Base-by-base conservation (phyloP, 768 basidiomycete species). In the Tephrocybe sp. region DNA sequence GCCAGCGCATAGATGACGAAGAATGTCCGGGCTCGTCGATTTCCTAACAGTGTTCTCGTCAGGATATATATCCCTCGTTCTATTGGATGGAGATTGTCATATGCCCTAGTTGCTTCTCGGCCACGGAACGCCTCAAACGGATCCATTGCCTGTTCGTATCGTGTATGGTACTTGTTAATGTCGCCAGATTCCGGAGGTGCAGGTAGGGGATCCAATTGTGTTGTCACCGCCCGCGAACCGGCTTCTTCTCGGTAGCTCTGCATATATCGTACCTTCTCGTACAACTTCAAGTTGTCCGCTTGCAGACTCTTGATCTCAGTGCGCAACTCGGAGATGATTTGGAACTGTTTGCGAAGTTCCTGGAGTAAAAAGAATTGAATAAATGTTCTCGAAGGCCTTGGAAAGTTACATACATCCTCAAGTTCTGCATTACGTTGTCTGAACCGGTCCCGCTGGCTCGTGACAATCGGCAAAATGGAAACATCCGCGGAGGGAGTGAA, bases 201-300 rank as follows among this genome's bases (percentile, higher is more conserved):
- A 21, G 88, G 86, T 1, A 88, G 67, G 11, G 85, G 87, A 59
- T 84, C 84, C 43, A 87, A 75, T 56, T 88, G 86, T 19, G 83
- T 80, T 15, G 72, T 71, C 12, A 80, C 76, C 13, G 76, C 76
- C 33, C 81, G 73, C 24, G 70, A 70, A 10, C 72, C 74, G 23
- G 78, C 70, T 30, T 91, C 88, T 61, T 93, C 90, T 15, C 90
- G 80, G 61, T 98, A 99, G 53, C 88, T 91, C 65, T 98, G 94
- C 86, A 97, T 97, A 65, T 98, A 98, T 53, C 94, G 84, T 44
- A 98, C 94, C 73, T 98, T 99, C 69, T 98, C 97, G 68, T 98
- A 98, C 52, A 98, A 73, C 66, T 99, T 98, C 38, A 99, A 80
- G 64, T 98, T 99, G 68, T 98, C 97, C 1, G 85, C 77, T 68